Base-by-base conservation (phyloP, 768 basidiomycete species). In the Leucocoprinus sp. region DNA sequence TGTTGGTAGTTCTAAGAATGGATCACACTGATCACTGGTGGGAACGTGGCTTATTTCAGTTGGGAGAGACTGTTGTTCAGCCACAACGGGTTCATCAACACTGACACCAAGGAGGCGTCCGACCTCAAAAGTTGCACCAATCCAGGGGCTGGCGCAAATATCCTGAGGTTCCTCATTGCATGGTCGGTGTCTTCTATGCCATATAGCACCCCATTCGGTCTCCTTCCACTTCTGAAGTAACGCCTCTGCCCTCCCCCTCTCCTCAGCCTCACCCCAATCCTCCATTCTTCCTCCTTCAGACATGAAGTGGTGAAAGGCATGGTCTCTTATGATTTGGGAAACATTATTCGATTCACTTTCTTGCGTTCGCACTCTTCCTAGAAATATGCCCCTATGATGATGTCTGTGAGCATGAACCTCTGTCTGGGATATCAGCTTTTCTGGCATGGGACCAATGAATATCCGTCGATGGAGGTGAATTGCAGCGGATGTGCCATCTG, bases 381-480 rank as follows among this genome's bases (percentile, higher is more conserved):
- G 23, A 19, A 48, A 48, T 27, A 48, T 27, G 17, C 39, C 40
- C 24, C 35, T 48, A 24, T 48, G 39, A n/a, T 41, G 33, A 17
- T 41, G 46, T 15, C 51, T 63, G 52, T 63, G 62, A 41, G 55
- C 45, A 31, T 64, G 56, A n/a, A 57, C 58, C 51, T 76, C 69
- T 36, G 64, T 61, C 41, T 59, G 61, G 3, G 62, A 62, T 44
- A 76, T 61, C 45, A 78, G 67, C 45, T 70, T 75, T 55, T 82
- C 78, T 9, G 85, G 86, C 68, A 89, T 71, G 3, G 87, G 83
- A 0, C 88, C 88, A 35, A 91, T 68, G 61, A 89, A 89, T 42
- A 82, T 60, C 23, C 88, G 73, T 44, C 68, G 68, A 49, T 65
- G 66, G 27, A 52, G 29, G 45, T 22, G 53, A 54, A 58, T 59